phyloP scores from a whole-genome alignment of 805 yeast genomes.

The Jamesozyma hellenica region DNA sequence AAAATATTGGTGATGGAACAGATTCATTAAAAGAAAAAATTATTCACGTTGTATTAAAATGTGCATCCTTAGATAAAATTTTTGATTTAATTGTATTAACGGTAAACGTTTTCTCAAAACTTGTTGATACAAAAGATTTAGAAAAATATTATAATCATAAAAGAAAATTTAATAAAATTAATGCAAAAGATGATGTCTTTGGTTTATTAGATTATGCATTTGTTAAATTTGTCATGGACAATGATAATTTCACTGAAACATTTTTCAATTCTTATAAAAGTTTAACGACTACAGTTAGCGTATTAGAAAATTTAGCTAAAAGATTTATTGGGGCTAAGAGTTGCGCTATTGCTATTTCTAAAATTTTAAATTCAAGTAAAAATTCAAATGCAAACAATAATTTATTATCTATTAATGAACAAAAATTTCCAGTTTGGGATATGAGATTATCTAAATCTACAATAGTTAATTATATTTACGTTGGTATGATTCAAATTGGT shows the following conservation, averaged over 20 bases:
- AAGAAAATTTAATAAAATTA: constrained; percentile 3
- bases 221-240: constrained; percentile 47
- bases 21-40: constrained; percentile 29
- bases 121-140: constrained; percentile 36
- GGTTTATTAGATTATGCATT: constrained; percentile 32
- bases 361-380: constrained; percentile 18
- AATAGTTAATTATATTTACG: constrained; percentile 52
- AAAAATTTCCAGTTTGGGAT: constrained; percentile 52
- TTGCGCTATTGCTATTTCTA: constrained; percentile 46
- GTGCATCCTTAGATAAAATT: constrained; percentile 66
- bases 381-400: background rate
- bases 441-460: constrained; percentile 31
- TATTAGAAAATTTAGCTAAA: constrained; percentile 42
- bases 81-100: constrained; percentile 73
- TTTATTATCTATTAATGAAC: background rate
- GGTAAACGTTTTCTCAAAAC: constrained; percentile 44
- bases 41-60: constrained; percentile 44
- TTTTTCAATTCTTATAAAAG: constrained; percentile 62
- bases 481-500: constrained; percentile 73
- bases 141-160: constrained; percentile 31
- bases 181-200: constrained; percentile 5
- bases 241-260: constrained; percentile 52
- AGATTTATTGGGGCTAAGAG: constrained; percentile 54
- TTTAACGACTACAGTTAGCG: constrained; percentile 46
- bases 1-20: constrained; percentile 23